Evolutionary conservation across 495 filamentous ascomycete species (phyloP).

Genomic region (Talaromyces adpressus): DNA sequence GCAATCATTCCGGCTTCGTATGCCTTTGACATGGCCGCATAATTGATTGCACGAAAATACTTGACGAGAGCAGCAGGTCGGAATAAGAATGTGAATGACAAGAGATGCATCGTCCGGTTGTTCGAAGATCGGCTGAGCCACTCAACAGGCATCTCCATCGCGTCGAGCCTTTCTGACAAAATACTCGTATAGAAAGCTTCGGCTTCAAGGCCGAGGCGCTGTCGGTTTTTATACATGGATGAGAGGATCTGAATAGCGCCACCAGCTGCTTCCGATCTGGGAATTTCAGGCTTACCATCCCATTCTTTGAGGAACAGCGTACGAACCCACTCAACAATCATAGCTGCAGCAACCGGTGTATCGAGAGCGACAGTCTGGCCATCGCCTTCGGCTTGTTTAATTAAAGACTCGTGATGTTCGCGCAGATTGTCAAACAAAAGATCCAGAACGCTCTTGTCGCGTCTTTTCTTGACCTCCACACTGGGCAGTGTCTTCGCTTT

Average conservation of each 20-base stretch:
- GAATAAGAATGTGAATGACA: conserved; percentile 80
- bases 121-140: conserved; percentile 52
- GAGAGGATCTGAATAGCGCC: conserved; percentile 67
- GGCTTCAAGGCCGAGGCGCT: conserved; percentile 54
- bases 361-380: conserved; percentile 28
- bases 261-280: conserved; percentile 58
- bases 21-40: conserved; percentile 68
- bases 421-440: conserved; percentile 32
- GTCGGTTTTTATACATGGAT: conserved; percentile 61
- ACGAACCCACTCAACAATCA: conserved; percentile 72
- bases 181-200: conserved; percentile 68
- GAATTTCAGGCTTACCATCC: conserved; percentile 65
- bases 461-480: conserved; percentile 24
- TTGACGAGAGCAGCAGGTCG: conserved; percentile 62
- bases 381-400: conserved; percentile 20
- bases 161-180: conserved; percentile 70
- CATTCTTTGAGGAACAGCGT: conserved; percentile 69
- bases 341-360: conserved; percentile 35
- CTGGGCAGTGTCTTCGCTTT: conserved; percentile 33
- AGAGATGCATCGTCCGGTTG: conserved; percentile 62
- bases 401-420: conserved; percentile 16
- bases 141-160: conserved; percentile 63
- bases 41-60: conserved; percentile 87
- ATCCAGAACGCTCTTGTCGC: conserved; percentile 28
- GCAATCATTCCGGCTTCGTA: conserved; percentile 64